Conservation (phyloP, 2,329 filamentous ascomycete species). For the Didymella pinodella region DNA sequence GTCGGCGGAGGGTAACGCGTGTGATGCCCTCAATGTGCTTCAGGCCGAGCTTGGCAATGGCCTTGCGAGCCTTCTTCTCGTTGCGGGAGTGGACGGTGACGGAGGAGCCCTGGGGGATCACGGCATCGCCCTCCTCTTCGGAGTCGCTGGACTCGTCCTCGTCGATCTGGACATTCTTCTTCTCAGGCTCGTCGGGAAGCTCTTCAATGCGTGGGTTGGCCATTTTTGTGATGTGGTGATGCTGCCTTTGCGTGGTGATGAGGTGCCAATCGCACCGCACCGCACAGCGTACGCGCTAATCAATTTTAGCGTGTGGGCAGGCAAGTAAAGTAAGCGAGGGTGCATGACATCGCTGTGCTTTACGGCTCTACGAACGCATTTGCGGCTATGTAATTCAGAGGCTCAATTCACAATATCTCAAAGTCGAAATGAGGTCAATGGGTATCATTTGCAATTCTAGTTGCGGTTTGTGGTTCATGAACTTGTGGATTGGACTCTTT, state of each 20-base stretch:
- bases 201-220: slow-evolving; percentile 98
- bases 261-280: not conserved
- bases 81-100: slow-evolving; percentile 97
- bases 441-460: slow-evolving; percentile 48
- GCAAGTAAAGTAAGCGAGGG: slow-evolving; percentile 35
- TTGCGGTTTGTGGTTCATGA: slow-evolving; percentile 49
- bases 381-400: not conserved
- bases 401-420: not conserved
- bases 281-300: too few relatives aligned
- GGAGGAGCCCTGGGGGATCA: slow-evolving; percentile 82
- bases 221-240: slow-evolving; percentile 69
- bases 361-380: not conserved
- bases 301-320: slow-evolving; percentile 32
- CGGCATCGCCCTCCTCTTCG: slow-evolving; percentile 71
- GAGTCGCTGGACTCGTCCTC: slow-evolving; percentile 76
- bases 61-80: slow-evolving; percentile 99
- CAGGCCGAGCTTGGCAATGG: slow-evolving; percentile 96
- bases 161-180: slow-evolving; percentile 79
- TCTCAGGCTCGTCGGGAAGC: slow-evolving; percentile 84
- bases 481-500: slow-evolving; percentile 50
- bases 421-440: slow-evolving; percentile 22
- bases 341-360: slow-evolving; percentile 17
- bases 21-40: slow-evolving; percentile 98
- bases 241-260: slow-evolving; percentile 25
- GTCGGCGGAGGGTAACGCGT: slow-evolving; percentile 94